Percentiles rank a stretch among this genome's conserved stretches.
phyloP scores from a whole-genome alignment of 805 yeast genomes.

The Metschnikowia peoriensis region DNA sequence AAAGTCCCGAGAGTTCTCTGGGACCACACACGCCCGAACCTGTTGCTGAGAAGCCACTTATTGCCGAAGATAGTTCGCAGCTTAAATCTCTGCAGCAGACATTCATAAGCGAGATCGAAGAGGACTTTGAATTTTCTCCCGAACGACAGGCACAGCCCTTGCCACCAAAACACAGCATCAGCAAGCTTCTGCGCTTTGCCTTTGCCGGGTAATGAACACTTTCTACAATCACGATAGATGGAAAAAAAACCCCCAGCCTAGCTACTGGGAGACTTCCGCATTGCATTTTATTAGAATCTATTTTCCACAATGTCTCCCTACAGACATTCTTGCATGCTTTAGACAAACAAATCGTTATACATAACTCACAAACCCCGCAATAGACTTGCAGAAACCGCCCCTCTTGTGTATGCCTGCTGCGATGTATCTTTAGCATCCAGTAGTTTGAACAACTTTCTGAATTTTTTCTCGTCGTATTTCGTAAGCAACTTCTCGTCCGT shows the following conservation, averaged over 20 bases:
- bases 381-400: slow-evolving; percentile 17
- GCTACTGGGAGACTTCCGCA: background rate
- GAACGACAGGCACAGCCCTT: background rate
- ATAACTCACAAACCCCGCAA: slow-evolving; percentile 14
- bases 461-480: slow-evolving; percentile 25
- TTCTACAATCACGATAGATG: too few species aligned
- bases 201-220: slow-evolving; percentile 11
- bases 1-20: slow-evolving; percentile 9
- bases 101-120: slow-evolving; percentile 17
- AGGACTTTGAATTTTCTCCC: slow-evolving; percentile 3
- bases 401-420: slow-evolving; percentile 13
- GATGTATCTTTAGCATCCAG: slow-evolving; percentile 21
- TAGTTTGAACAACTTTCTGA: slow-evolving; percentile 38
- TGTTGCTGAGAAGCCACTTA: background rate
- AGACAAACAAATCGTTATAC: too few species aligned
- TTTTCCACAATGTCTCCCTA: background rate
- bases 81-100: slow-evolving; percentile 17
- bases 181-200: slow-evolving; percentile 18
- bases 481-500: slow-evolving; percentile 25
- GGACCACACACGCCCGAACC: slow-evolving; percentile 9
- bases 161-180: background rate
- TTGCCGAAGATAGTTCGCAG: background rate
- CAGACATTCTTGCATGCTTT: background rate
- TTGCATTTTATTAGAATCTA: background rate
- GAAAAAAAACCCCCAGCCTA: background rate